Base-by-base conservation (phyloP, 2,329 filamentous ascomycete species). In the Trichoderma sp. region DNA sequence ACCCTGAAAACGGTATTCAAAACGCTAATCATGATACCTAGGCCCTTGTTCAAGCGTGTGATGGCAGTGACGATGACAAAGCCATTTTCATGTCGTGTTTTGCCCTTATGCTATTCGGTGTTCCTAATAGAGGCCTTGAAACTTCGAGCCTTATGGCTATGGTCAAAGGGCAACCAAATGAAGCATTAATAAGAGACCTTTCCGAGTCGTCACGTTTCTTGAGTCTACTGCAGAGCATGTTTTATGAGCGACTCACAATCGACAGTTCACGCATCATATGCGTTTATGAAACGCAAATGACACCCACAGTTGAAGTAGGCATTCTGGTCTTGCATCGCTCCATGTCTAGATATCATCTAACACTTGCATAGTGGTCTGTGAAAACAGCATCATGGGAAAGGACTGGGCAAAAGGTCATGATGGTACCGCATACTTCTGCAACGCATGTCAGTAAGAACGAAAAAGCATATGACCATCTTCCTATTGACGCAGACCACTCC, bases 71-170 rank as follows among this genome's bases (percentile, higher is more conserved):
- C 4, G 26, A 52, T 4, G 68, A 70, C 10, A 21, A 46, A 21
- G 46, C 71, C 34, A 14, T 74, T 5, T 71, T 61, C 14, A 69
- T 71, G 34, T 68, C 73, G 1, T 75, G 70, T 46, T 72, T 69
- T 54, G 73, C 72, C 18, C 49, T 76, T 55, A 37, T 77, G n/a
- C 74, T 77, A 49, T 77, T 77, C 46, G 75, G 76, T 18, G 73
- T 77, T 7, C 75, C 75, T 7, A 76, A 77, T 18, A 71, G 71
- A 21, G 74, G 75, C 2, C 59, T 76, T n/a, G 65, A 71, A 52
- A 72, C 75, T 52, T 66, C 72, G 1, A 70, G 74, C 46, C 61
- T 77, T 14, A 39, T 49, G 14, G 71, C 61, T 30, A 39, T 77
- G 18, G 72, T 76, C 2, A 55, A 64, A 14, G 72, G 72, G 8